These are phyloP conservation scores for Phaeodactylum tricornutum DNA, from an alignment of 108 stramenopile species.

Conservation along the genomic window DNA sequence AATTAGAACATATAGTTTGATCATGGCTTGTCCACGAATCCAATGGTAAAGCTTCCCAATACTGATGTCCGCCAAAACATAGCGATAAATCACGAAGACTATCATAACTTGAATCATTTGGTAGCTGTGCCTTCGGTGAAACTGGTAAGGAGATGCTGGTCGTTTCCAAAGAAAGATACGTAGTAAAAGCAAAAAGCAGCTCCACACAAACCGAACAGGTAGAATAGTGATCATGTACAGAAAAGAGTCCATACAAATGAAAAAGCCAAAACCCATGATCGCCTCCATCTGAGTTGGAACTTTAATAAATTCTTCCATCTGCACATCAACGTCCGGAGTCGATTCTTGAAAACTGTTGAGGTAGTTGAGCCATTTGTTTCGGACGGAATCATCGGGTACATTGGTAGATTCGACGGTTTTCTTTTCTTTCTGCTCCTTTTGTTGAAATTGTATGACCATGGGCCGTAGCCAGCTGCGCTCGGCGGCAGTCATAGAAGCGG, in stretches of 20 bases:
- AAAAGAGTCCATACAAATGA: slow-evolving; percentile 90
- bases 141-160: slow-evolving; percentile 18
- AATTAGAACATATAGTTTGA: slow-evolving; percentile 95
- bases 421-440: not conserved
- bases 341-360: slow-evolving; percentile 45
- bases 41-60: slow-evolving; percentile 94
- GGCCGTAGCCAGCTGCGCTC: slow-evolving; percentile 8
- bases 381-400: slow-evolving; percentile 7
- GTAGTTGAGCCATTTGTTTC: slow-evolving; percentile 41
- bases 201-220: slow-evolving; percentile 77
- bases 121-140: slow-evolving; percentile 73
- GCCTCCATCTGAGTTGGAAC: slow-evolving; percentile 85
- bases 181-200: slow-evolving; percentile 25
- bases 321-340: slow-evolving; percentile 58
- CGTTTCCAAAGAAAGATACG: slow-evolving; percentile 6
- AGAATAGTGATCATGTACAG: slow-evolving; percentile 87
- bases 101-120: slow-evolving; percentile 77
- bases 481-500: slow-evolving; percentile 1
- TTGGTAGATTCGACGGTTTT: not conserved
- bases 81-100: slow-evolving; percentile 50
- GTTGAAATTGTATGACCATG: not conserved
- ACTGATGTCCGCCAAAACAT: slow-evolving; percentile 64
- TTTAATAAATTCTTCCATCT: slow-evolving; percentile 92
- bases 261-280: slow-evolving; percentile 82
- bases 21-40: slow-evolving; percentile 94